Evolutionary conservation across 371 early-diverging fungal genomes (phyloP), one percentile per base, ranked within the genome.

Genomic region (Entomophthora muscae): DNA sequence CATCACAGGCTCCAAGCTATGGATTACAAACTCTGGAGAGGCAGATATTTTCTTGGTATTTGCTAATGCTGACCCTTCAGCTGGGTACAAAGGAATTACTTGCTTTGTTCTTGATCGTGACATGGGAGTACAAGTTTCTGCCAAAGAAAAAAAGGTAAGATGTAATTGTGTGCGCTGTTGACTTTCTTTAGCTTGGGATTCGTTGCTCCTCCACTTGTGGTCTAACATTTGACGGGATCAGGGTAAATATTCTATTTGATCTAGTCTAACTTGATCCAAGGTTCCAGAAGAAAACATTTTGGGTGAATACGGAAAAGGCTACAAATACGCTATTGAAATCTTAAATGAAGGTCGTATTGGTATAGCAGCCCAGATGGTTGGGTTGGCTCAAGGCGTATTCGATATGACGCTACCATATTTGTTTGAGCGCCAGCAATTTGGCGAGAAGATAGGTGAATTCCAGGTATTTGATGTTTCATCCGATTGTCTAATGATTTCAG

Each of bases 331-430:
- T 61, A 98, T 98, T 66, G 95, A 94, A 73, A 93, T 93, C 59
- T 77, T 98, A 67, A 97, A 98, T 77, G 97, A 95, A 75, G 97
- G 97, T 23, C 89, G 96, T 73, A 91, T 98, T 59, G 98, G 98
- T 69, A 95, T 95, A 75, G 94, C 95, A 52, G 95, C 95, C 32
- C 96, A 96, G 75, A 95, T 95, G 98, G 71, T 96, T 55, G 98
- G 98, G 63, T 72, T 94, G 52, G 96, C 97, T 22, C 95, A 96
- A 75, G 97, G 97, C 29, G 94, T 85, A 27, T 88, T 86, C 66
- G 95, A 97, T 72, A 72, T 77, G 63, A 87, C 92, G 21, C 64
- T 97, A 69, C 93, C 92, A 21, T 98, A 98, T 73, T 77, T 90
- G 71, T 89, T 89, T 79, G 86, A 98, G 76, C 83, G 98, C 68